Evolutionary conservation across 192 early-diverging fungal genomes (phyloP), one percentile per base, ranked within the genome.

Genomic region (Linnemannia schmuckeri): DNA sequence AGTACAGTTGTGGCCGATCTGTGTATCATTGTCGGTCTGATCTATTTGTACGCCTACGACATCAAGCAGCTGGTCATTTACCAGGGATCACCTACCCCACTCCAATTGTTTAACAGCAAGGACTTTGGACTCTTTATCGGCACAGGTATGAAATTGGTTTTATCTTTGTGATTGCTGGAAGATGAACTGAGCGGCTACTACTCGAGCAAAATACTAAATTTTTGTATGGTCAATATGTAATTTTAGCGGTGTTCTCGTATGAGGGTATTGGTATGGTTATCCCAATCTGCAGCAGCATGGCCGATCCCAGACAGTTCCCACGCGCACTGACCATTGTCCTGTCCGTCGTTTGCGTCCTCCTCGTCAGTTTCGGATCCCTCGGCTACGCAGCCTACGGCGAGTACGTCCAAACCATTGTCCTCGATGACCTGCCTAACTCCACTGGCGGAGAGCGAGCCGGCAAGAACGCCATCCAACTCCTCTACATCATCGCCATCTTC

Each of bases 241-340:
- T 37, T 37, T 37, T 96, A 37, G 96, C 97, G 55, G 96, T 97
- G 68, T 98, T 96, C 89, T 95, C 96, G 17, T 98, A 95, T 88
- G 97, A 98, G 91, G 97, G 97, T 74, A 96, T 97, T 75, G 96
- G 97, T 75, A 91, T 96, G 76, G 94, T 95, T 33, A 93, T 95
- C 70, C 94, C 94, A 22, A 95, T 95, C 72, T 92, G 94, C n/a
- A 90, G 93, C 78, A 90, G 91, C 76, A 98, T 98, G 97, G 94
- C 94, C 82, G 83, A 94, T 17, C 96, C 96, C 40, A 94, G 96
- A 68, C 89, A 94, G 76, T 97, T 98, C 81, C 92, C 92, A 44
- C 47, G 71, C 20, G 96, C 97, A 47, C 87, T 98, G 71, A 93
- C 93, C 9, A 77, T 90, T 24, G 93, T 95, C 78, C 92, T 97